phyloP scores from a whole-genome alignment of 768 basidiomycete species.

The Polyporus arcularius region DNA sequence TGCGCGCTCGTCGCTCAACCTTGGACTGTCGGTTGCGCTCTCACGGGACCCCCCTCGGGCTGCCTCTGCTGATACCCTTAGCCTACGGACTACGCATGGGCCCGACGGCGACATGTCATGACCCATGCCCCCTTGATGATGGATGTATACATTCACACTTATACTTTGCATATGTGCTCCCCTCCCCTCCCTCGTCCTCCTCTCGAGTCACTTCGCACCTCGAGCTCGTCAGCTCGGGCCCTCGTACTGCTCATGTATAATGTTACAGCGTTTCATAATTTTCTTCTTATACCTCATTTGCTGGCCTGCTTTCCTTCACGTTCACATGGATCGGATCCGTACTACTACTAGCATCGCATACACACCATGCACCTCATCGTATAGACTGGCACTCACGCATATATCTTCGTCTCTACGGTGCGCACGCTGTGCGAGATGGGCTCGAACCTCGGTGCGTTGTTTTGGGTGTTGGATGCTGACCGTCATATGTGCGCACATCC shows the following conservation, averaged over 20 bases:
- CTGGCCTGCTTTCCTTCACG: too few species aligned
- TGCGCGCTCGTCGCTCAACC: background rate
- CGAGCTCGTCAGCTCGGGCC: background rate
- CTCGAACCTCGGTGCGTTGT: too few species aligned
- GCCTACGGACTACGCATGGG: constrained; percentile 9
- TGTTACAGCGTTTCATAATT: constrained; percentile 15
- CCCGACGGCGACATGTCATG: constrained; percentile 5
- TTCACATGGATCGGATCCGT: too few species aligned
- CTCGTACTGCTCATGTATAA: constrained; percentile 10
- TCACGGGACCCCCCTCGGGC: background rate
- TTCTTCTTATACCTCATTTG: background rate
- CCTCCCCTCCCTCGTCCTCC: background rate
- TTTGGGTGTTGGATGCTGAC: too few species aligned
- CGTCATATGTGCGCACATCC: too few species aligned
- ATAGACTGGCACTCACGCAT: too few species aligned
- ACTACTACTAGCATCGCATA: too few species aligned
- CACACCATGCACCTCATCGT: too few species aligned
- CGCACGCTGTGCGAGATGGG: too few species aligned
- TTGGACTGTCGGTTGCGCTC: background rate
- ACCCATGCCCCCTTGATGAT: background rate
- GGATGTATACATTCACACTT: background rate
- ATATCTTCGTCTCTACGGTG: too few species aligned
- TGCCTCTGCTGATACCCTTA: background rate
- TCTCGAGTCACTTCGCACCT: background rate
- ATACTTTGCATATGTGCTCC: background rate